A percentile compares a stretch with the other conserved stretches of the same genome.
Evolutionary conservation across 257 asterid species (phyloP).

Genomic region (Ligustrum vulgare): DNA sequence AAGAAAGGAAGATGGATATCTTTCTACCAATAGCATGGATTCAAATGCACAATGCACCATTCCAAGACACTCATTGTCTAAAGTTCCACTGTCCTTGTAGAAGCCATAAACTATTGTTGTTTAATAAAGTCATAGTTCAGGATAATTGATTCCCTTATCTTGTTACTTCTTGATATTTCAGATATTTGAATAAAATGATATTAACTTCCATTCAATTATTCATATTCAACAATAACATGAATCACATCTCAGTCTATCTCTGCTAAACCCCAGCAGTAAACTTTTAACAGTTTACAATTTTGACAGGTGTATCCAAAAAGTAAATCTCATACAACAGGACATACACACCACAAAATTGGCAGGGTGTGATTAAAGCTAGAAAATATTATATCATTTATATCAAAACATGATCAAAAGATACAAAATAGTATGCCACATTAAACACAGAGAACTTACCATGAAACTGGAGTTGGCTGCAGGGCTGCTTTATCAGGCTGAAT

Average conservation of each 20-base stretch:
- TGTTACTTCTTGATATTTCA: no score
- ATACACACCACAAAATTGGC: neutral
- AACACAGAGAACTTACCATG: slow-evolving; percentile 57
- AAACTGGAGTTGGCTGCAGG: slow-evolving; percentile 76
- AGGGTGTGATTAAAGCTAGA: neutral
- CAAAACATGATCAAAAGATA: neutral
- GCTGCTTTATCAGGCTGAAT: slow-evolving; percentile 76
- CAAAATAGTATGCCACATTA: slow-evolving; percentile 1
- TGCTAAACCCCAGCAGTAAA: neutral
- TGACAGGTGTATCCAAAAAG: neutral
- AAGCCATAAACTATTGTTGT: neutral
- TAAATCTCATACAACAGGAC: neutral
- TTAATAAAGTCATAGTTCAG: no score
- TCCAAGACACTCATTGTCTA: neutral
- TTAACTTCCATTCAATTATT: neutral
- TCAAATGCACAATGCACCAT: slow-evolving; percentile 2
- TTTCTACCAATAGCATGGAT: neutral
- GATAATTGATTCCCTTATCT: neutral
- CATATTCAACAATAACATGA: neutral
- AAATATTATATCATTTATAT: neutral
- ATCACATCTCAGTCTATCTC: neutral
- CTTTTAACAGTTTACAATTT: neutral
- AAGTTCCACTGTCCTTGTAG: neutral
- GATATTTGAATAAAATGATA: neutral
- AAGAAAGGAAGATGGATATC: no score